These are phyloP conservation scores for Sequoia sempervirens DNA, from an alignment of 75 land plant genomes.

Conservation along the genomic window DNA sequence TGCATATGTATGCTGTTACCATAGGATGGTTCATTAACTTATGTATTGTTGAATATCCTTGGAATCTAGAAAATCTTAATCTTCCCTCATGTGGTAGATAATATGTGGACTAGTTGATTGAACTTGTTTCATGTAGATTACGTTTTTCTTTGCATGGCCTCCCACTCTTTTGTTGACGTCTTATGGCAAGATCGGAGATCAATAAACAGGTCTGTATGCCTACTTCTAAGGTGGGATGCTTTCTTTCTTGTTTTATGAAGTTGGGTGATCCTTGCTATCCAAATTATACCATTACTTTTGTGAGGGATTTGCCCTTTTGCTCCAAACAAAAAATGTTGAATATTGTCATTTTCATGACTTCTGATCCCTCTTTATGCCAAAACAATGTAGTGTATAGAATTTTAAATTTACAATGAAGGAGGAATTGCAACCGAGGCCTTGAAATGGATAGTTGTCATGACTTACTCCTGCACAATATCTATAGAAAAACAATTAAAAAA, in stretches of 20 bases:
- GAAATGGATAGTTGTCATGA: background rate
- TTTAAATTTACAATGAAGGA: background rate
- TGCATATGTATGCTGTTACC: background rate
- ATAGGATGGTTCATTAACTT: background rate
- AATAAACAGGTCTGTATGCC: constrained; percentile 51
- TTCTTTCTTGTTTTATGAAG: constrained; percentile 32
- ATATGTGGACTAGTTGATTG: constrained; percentile 20
- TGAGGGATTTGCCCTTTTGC: background rate
- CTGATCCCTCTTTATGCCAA: background rate
- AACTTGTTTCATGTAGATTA: constrained; percentile 37
- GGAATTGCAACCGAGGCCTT: background rate
- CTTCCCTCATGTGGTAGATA: constrained; percentile 12
- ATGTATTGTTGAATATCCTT: constrained; percentile 2
- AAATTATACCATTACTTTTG: constrained; percentile 15
- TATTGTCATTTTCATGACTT: background rate
- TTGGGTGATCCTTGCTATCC: constrained; percentile 43
- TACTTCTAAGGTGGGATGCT: constrained; percentile 47
- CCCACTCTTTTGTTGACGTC: constrained; percentile 66
- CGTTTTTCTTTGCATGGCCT: constrained; percentile 56
- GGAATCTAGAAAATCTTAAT: background rate
- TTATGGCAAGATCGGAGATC: constrained; percentile 55
- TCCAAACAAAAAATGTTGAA: background rate
- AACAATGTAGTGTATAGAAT: background rate
- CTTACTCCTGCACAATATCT: background rate
- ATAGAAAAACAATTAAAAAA: background rate